phyloP scores from a whole-genome alignment of 148 eudicot genomes.

The Fallopia convolvulus region DNA sequence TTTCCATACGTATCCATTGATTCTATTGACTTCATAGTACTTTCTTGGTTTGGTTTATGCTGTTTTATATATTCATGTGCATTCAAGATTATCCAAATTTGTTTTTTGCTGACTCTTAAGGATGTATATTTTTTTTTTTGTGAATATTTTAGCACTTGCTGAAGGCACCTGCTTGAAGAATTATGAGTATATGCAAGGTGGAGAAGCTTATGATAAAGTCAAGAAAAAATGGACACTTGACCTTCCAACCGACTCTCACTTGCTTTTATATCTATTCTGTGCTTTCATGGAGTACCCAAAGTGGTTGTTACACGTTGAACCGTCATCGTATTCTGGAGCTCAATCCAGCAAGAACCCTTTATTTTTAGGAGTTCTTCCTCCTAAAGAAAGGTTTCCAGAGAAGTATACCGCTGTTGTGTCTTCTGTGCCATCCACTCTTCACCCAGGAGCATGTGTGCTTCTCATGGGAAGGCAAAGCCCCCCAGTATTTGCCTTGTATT shows the following conservation, averaged over 20 bases:
- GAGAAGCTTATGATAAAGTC: constrained; percentile 56
- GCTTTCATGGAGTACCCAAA: constrained; percentile 90
- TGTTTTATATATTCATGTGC: neutral
- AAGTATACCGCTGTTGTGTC: constrained; percentile 79
- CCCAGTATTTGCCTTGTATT: constrained; percentile 66
- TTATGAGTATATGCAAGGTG: constrained; percentile 60
- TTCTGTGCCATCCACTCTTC: constrained; percentile 67
- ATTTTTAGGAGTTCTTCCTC: constrained; percentile 77
- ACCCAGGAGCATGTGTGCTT: constrained; percentile 84
- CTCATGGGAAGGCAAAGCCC: constrained; percentile 71
- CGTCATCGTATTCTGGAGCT: constrained; percentile 79
- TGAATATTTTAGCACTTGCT: constrained; percentile 54
- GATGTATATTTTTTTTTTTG: neutral
- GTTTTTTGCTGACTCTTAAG: neutral
- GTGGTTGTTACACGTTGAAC: constrained; percentile 93
- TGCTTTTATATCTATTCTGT: constrained; percentile 83
- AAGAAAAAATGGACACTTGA: constrained; percentile 85
- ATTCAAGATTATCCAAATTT: neutral
- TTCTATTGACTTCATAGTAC: neutral
- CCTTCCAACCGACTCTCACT: constrained; percentile 84
- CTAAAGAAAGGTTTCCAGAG: constrained; percentile 90
- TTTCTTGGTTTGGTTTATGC: neutral
- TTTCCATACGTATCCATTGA: constrained; percentile 1
- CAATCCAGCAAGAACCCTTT: constrained; percentile 94
- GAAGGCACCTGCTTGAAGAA: constrained; percentile 95